Conservation (phyloP, 2,329 filamentous ascomycete genomes). For the Penicillium sclerotigenum region DNA sequence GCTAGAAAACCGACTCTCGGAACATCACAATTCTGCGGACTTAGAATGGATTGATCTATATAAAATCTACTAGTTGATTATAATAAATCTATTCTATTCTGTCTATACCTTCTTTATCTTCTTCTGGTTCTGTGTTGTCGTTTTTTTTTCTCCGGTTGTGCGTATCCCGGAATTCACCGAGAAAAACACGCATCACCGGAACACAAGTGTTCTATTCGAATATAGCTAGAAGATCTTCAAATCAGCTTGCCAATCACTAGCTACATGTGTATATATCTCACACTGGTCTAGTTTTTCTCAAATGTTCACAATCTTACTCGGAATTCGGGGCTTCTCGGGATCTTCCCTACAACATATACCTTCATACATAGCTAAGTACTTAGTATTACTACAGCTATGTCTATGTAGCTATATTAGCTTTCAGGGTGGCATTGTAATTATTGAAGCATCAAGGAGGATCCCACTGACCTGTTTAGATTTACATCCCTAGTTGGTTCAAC, state of each 20-base stretch:
- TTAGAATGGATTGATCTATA: background rate
- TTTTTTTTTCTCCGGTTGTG: background rate
- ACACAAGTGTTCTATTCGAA: background rate
- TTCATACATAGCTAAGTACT: background rate
- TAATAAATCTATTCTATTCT: background rate
- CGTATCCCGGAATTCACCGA: slow-evolving; percentile 11
- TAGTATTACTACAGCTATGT: background rate
- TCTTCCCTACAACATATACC: background rate
- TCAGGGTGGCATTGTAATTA: background rate
- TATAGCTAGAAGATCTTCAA: background rate
- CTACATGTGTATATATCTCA: background rate
- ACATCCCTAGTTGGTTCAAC: accelerated
- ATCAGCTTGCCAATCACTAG: background rate
- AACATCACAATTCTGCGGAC: slow-evolving; percentile 6
- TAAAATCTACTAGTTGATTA: background rate
- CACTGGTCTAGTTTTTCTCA: background rate
- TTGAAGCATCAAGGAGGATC: too few species aligned
- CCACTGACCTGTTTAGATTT: background rate
- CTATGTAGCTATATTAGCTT: background rate
- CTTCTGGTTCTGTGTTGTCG: background rate
- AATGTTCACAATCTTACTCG: background rate
- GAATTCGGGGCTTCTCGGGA: background rate
- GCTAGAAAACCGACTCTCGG: slow-evolving; percentile 40
- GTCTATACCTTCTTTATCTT: background rate
- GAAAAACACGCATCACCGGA: slow-evolving; percentile 8